Conservation (phyloP, 2,329 filamentous ascomycete genomes). For the Fusarium poae region DNA sequence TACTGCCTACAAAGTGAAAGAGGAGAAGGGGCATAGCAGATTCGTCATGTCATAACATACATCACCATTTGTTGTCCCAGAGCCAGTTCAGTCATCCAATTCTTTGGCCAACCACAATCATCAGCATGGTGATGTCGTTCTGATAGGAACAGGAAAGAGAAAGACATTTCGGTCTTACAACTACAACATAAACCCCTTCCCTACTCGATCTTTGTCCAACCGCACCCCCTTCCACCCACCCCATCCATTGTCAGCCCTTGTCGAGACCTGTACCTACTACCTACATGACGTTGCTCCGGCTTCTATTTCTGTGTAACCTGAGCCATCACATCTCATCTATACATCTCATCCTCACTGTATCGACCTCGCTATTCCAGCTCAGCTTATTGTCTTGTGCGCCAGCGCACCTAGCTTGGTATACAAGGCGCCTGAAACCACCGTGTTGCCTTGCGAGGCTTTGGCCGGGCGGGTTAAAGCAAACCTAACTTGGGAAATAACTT, state of each 20-base stretch:
- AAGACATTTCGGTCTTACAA: slow-evolving; percentile 11
- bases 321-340: slow-evolving; percentile 38
- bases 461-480: slow-evolving; percentile 23
- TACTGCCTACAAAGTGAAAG: slow-evolving; percentile 13
- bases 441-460: slow-evolving; percentile 35
- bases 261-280: slow-evolving; percentile 29
- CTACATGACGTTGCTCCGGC: slow-evolving; percentile 38
- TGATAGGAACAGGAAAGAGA: slow-evolving; percentile 33
- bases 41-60: slow-evolving; percentile 25
- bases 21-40: slow-evolving; percentile 20
- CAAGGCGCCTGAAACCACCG: slow-evolving; percentile 39
- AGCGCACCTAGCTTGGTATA: slow-evolving; percentile 8
- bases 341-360: slow-evolving; percentile 29
- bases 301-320: slow-evolving; percentile 38
- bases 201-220: slow-evolving; percentile 39
- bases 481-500: slow-evolving; percentile 7
- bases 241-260: slow-evolving; percentile 26
- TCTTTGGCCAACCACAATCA: slow-evolving; percentile 24
- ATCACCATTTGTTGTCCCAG: slow-evolving; percentile 5
- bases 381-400: slow-evolving; percentile 25
- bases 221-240: slow-evolving; percentile 19
- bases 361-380: slow-evolving; percentile 25
- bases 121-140: slow-evolving; percentile 32
- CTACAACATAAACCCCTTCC: slow-evolving; percentile 36
- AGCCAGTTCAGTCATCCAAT: slow-evolving; percentile 12